Evolutionary conservation across 208 protist genomes (phyloP).

Genomic region (Leishmania mexicana): DNA sequence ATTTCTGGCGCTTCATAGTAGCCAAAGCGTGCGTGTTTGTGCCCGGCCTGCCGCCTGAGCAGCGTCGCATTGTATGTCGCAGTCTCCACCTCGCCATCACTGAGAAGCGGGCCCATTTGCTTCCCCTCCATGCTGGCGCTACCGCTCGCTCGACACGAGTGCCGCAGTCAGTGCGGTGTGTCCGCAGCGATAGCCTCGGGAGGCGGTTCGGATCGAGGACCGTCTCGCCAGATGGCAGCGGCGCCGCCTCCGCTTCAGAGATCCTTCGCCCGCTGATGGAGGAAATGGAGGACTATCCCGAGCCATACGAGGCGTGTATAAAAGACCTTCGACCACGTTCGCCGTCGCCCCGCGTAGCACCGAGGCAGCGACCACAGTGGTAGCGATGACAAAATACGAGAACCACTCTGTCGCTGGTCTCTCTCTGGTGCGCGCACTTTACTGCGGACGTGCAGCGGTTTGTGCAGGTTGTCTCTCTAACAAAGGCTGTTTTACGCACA

Average conservation of each 20-base stretch:
- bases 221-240: background rate
- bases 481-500: background rate
- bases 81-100: conserved; percentile 48
- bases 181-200: background rate
- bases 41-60: conserved; percentile 40
- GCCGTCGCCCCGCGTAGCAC: background rate
- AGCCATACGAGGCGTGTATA: conserved; percentile 48
- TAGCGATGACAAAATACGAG: background rate
- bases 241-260: conserved; percentile 20
- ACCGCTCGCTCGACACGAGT: background rate
- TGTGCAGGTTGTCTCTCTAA: background rate
- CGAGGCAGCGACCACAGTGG: background rate
- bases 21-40: conserved; percentile 84
- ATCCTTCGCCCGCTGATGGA: conserved; percentile 68
- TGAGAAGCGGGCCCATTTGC: conserved; percentile 40
- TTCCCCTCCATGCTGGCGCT: conserved; percentile 9
- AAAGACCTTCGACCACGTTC: conserved; percentile 5
- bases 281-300: conserved; percentile 56
- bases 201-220: background rate
- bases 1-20: conserved; percentile 79
- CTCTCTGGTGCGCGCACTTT: background rate
- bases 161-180: background rate
- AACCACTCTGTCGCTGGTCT: background rate
- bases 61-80: conserved; percentile 52
- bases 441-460: background rate